Percentiles rank a stretch among this genome's conserved stretches.
phyloP scores from a whole-genome alignment of 2,329 filamentous ascomycete genomes.

The Penicillium psychrosexuale region DNA sequence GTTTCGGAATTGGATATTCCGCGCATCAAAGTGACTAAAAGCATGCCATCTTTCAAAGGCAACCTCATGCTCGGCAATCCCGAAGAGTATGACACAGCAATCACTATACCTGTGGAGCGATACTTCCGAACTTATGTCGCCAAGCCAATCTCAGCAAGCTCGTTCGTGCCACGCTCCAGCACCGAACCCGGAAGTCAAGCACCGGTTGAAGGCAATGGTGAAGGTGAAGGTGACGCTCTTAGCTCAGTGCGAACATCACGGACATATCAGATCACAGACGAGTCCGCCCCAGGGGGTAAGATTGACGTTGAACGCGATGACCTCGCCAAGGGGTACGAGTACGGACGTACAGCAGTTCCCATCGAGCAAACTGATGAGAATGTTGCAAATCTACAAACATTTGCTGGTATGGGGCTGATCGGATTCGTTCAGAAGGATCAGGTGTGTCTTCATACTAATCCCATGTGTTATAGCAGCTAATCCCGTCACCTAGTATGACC shows the following conservation, averaged over 20 bases:
- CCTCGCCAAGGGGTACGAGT: conserved; percentile 89
- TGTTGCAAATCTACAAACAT: conserved; percentile 81
- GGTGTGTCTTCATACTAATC: conserved; percentile 44
- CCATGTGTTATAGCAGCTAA: neutral
- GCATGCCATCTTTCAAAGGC: conserved; percentile 77
- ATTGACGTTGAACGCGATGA: conserved; percentile 76
- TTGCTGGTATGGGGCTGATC: conserved; percentile 72
- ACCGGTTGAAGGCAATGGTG: conserved; percentile 16
- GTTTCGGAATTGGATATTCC: conserved; percentile 76
- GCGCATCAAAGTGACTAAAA: conserved; percentile 69
- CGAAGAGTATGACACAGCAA: conserved; percentile 66
- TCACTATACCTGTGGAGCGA: conserved; percentile 82
- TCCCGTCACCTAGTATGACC: conserved; percentile 61
- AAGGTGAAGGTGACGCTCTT: conserved; percentile 46
- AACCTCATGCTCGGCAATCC: conserved; percentile 75
- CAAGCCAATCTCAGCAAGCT: conserved; percentile 70
- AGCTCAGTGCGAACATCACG: conserved; percentile 72
- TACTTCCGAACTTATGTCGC: conserved; percentile 84
- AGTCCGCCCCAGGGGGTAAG: conserved; percentile 71
- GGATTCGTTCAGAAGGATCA: conserved; percentile 76
- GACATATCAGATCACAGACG: conserved; percentile 76
- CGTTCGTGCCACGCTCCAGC: conserved; percentile 61
- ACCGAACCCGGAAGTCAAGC: conserved; percentile 34
- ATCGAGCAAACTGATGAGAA: conserved; percentile 84
- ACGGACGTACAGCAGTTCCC: conserved; percentile 85